These are phyloP conservation scores for Cicer arietinum DNA, from an alignment of 306 rosid genomes.

Conservation along the genomic window DNA sequence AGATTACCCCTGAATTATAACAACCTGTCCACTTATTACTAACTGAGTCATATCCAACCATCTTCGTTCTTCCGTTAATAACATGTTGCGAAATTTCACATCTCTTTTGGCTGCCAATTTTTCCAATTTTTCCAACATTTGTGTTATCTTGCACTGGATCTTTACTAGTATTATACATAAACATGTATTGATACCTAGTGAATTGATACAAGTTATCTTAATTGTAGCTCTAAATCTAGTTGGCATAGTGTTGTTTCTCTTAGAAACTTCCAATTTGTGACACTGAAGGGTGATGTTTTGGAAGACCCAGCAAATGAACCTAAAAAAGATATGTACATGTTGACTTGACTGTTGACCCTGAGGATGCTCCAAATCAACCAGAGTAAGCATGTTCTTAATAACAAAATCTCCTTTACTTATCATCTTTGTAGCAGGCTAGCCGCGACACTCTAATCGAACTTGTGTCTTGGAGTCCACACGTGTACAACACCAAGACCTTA, in stretches of 20 bases:
- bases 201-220: conserved; percentile 38
- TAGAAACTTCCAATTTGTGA: conserved; percentile 32
- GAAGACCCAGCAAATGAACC: conserved; percentile 95
- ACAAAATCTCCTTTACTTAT: background rate
- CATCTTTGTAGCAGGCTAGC: too few relatives aligned
- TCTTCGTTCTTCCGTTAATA: background rate
- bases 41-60: too few relatives aligned
- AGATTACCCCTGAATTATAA: too few relatives aligned
- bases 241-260: conserved; percentile 28
- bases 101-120: background rate
- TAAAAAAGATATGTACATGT: conserved; percentile 86
- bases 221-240: conserved; percentile 5
- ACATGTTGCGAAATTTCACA: background rate
- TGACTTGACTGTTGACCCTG: conserved; percentile 83
- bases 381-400: conserved; percentile 57
- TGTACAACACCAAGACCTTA: too few relatives aligned
- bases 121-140: background rate
- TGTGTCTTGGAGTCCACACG: too few relatives aligned
- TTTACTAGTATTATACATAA: background rate
- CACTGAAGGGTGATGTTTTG: conserved; percentile 80
- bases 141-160: background rate
- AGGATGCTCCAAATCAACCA: conserved; percentile 83
- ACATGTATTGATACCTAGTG: conserved; percentile 28
- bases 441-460: too few relatives aligned
- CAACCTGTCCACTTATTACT: too few relatives aligned